Evolutionary conservation across 148 eudicot species (phyloP).

Genomic region (Pouteria glomerata): DNA sequence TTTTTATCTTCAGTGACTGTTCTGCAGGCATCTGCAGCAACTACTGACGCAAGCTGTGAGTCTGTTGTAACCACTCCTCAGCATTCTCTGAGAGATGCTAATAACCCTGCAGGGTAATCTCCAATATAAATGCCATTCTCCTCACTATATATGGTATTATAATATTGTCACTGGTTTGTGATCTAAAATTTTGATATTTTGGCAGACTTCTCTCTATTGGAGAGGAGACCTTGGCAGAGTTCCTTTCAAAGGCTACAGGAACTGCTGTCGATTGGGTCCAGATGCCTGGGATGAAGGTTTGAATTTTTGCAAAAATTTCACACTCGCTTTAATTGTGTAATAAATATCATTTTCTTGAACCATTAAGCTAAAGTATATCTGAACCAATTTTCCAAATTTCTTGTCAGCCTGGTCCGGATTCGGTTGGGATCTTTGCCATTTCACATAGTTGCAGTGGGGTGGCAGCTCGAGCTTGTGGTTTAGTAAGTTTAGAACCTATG

Average conservation of each 20-base stretch:
- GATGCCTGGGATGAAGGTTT: slow-evolving; percentile 99
- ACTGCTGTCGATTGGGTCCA: slow-evolving; percentile 99
- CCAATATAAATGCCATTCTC: neutral
- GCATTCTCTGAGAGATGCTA: slow-evolving; percentile 69
- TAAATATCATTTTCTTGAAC: neutral
- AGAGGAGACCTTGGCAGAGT: slow-evolving; percentile 97
- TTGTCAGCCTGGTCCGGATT: slow-evolving; percentile 99
- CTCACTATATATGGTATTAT: neutral
- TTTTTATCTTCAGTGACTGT: slow-evolving; percentile 4
- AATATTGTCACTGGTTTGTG: slow-evolving; percentile 8
- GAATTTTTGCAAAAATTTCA: neutral
- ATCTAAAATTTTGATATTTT: slow-evolving; percentile 10
- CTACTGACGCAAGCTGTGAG: slow-evolving; percentile 79
- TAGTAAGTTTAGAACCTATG: slow-evolving; percentile 89
- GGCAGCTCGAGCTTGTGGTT: slow-evolving; percentile 99
- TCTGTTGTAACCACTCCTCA: slow-evolving; percentile 74
- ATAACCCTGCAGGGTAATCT: slow-evolving; percentile 60
- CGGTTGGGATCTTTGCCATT: slow-evolving; percentile 98
- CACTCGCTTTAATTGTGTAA: neutral
- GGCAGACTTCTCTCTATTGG: slow-evolving; percentile 89
- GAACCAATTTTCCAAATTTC: slow-evolving; percentile 3
- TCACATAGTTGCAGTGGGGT: slow-evolving; percentile 86
- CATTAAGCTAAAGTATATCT: slow-evolving; percentile 7
- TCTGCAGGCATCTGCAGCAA: slow-evolving; percentile 53
- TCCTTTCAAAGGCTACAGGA: slow-evolving; percentile 99